Percentiles rank a stretch among this genome's conserved stretches.
Evolutionary conservation across 768 basidiomycete species (phyloP).

Genomic region (Amylocystis lapponica): DNA sequence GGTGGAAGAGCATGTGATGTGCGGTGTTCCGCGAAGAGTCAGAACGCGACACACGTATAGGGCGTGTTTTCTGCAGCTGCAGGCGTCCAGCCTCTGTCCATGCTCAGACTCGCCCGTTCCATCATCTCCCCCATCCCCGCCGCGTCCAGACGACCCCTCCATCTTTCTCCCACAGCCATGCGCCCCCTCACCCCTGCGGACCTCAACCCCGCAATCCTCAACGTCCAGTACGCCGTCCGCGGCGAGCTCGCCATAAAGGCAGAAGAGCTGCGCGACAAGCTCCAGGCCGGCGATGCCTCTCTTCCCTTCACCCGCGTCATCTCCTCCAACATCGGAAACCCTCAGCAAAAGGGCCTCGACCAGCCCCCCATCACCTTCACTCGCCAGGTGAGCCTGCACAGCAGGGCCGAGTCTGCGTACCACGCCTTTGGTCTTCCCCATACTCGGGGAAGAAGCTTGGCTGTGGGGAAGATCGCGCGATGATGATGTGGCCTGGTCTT

Average conservation of each 20-base stretch:
- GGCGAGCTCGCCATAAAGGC: slow-evolving; percentile 96
- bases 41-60: too few species aligned
- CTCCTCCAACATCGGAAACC: slow-evolving; percentile 96
- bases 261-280: slow-evolving; percentile 68
- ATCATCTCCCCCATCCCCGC: background rate
- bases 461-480: too few species aligned
- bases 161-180: slow-evolving; percentile 16
- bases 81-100: background rate
- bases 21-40: too few species aligned
- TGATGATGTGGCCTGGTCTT: background rate
- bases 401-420: background rate
- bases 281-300: slow-evolving; percentile 40
- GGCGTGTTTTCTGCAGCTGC: too few species aligned
- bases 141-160: background rate
- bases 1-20: too few species aligned
- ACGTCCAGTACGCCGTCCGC: slow-evolving; percentile 95
- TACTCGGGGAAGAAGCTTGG: too few species aligned
- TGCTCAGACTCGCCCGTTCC: slow-evolving; percentile 1
- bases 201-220: slow-evolving; percentile 79
- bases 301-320: slow-evolving; percentile 89
- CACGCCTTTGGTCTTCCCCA: background rate
- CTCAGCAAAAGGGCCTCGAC: slow-evolving; percentile 92
- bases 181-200: slow-evolving; percentile 53
- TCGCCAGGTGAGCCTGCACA: slow-evolving; percentile 60
- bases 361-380: slow-evolving; percentile 91